Evolutionary conservation across 805 yeast species (phyloP), one percentile per base, ranked within the genome.

Genomic region (Jamesozyma hellenica): DNA sequence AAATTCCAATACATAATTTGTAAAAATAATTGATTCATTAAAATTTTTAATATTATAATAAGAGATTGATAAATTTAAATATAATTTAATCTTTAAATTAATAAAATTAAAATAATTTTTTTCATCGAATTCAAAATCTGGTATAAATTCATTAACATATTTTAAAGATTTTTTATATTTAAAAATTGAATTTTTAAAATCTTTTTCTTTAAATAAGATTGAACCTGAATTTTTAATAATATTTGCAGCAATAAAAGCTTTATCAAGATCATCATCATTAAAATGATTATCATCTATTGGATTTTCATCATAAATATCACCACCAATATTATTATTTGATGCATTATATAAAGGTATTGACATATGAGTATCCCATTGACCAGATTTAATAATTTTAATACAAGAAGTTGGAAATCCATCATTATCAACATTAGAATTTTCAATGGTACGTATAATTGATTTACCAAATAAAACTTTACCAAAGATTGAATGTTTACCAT

Each of bases 401-500:
- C 63, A 53, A 23, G 66, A 58, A 2, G 43, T 52, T 5, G 71
- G 69, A 3, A 58, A 50, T 6, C 72, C 76, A 21, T 71, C 68
- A 17, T 70, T 63, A 27, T 70, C 66, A 1, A 70, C 67, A 6
- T 60, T 48, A 2, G 70, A 66, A 34, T 67, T 64, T 55, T 82
- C 94, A 16, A 81, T 62, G 21, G 76, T 77, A 50, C 88, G 66
- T 0, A 82, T 68, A 1, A 82, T 80, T 2, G 80, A 77, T 55
- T 79, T 81, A 14, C 85, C 94, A 49, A 66, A 68, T 7, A 66
- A 50, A 10, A 86, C 87, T 41, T 63, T 65, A 1, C 95, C 96
- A 60, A 87, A 81, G 2, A 84, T 77, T 0, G 88, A 67, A 53
- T 84, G 88, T 49, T 79, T 81, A 0, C 85, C 84, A 32, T 71